phyloP scores from a whole-genome alignment of 306 rosid species.

The Macrotyloma uniflorum region DNA sequence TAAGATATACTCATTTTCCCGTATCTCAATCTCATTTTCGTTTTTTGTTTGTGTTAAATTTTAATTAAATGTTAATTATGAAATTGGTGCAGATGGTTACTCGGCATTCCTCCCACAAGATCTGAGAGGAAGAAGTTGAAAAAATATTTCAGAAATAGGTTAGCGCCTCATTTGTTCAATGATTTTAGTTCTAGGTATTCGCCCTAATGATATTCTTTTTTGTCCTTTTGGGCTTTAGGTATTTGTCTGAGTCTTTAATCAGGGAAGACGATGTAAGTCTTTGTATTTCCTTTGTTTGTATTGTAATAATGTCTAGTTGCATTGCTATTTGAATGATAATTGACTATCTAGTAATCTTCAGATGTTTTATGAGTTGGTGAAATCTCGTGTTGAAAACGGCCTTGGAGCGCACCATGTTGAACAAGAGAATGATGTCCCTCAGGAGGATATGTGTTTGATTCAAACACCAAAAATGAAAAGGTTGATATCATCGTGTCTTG shows the following conservation, averaged over 20 bases:
- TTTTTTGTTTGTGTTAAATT: neutral
- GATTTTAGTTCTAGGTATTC: slow-evolving; percentile 10
- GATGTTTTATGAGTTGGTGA: slow-evolving; percentile 73
- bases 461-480: slow-evolving; percentile 36
- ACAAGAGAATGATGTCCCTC: slow-evolving; percentile 38
- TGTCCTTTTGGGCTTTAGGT: slow-evolving; percentile 22
- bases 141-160: slow-evolving; percentile 45
- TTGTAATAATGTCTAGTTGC: neutral
- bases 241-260: slow-evolving; percentile 66
- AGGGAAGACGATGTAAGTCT: slow-evolving; percentile 84
- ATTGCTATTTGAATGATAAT: slow-evolving; percentile 28
- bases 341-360: slow-evolving; percentile 40
- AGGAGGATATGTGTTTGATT: slow-evolving; percentile 41
- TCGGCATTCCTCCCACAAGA: slow-evolving; percentile 54
- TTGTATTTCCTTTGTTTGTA: slow-evolving; percentile 17
- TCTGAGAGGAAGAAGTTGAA: slow-evolving; percentile 43
- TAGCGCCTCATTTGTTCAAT: slow-evolving; percentile 21
- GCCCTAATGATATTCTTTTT: neutral
- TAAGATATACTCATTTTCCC: neutral
- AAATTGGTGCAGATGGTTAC: slow-evolving; percentile 67
- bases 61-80: neutral
- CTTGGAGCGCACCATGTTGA: slow-evolving; percentile 50
- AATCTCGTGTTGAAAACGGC: slow-evolving; percentile 56
- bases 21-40: neutral
- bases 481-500: slow-evolving; percentile 52